Evolutionary conservation across 179 eudicot species (phyloP).

Genomic region (Spergularia azorica): DNA sequence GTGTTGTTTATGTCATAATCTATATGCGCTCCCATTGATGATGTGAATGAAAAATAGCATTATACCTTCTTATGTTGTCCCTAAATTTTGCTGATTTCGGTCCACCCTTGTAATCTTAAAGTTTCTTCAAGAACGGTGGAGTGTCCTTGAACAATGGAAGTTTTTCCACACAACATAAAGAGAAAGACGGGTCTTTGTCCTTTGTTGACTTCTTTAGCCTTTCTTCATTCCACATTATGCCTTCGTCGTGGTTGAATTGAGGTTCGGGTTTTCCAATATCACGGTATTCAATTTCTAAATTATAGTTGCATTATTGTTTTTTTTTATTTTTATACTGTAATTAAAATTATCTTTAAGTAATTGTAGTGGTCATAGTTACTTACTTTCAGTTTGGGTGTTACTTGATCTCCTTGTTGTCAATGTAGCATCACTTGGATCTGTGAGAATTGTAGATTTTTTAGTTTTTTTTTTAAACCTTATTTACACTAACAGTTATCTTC

Average conservation of each 20-base stretch:
- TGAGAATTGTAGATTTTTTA: no score
- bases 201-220: background rate
- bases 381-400: no score
- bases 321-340: no score
- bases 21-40: slow-evolving; percentile 11
- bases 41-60: slow-evolving; percentile 4
- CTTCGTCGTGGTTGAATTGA: background rate
- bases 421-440: no score
- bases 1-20: background rate
- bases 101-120: background rate
- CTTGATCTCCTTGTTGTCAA: no score
- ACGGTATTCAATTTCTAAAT: background rate
- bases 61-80: background rate
- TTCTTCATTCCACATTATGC: background rate
- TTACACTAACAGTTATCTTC: no score
- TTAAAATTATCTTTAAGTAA: no score
- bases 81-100: background rate
- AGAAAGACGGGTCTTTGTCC: background rate
- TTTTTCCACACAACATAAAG: background rate
- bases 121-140: no score
- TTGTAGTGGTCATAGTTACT: no score
- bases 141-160: background rate
- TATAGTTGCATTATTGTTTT: no score
- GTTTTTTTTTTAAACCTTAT: no score
- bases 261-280: background rate